phyloP scores from a whole-genome alignment of 768 basidiomycete species.

The Peribolospora kevripleyi region DNA sequence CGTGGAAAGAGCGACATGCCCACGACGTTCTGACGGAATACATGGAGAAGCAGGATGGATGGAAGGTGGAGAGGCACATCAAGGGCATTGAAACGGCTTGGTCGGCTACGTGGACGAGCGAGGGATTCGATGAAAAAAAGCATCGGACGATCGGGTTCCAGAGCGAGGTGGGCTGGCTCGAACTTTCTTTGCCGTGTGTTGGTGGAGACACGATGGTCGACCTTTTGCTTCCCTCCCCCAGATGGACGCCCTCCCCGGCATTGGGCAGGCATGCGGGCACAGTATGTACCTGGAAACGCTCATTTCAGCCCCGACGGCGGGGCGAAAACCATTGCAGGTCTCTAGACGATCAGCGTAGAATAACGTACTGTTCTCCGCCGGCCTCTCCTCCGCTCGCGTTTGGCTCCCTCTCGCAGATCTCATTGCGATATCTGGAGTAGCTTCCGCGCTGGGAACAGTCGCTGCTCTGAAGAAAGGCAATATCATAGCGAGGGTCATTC shows the following conservation, averaged over 20 bases:
- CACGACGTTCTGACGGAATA: no score
- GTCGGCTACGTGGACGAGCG: no score
- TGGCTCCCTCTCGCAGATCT: conserved; percentile 14
- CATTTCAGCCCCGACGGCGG: neutral
- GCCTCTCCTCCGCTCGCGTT: conserved; percentile 4
- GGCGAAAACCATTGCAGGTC: neutral
- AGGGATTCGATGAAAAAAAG: no score
- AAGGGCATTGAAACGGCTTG: no score
- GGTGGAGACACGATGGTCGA: no score
- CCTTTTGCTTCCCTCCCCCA: conserved; percentile 19
- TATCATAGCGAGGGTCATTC: conserved; percentile 8
- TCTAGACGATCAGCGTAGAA: neutral
- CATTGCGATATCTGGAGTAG: conserved; percentile 7
- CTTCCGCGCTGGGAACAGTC: conserved; percentile 1
- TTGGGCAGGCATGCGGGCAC: conserved; percentile 27
- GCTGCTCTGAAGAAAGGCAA: conserved; percentile 7
- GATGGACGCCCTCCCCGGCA: conserved; percentile 26
- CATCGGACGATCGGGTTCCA: no score
- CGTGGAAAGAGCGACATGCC: no score
- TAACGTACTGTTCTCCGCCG: neutral
- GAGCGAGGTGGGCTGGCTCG: no score
- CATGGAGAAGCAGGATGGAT: neutral
- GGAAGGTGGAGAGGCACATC: no score
- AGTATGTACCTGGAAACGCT: neutral
- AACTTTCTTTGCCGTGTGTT: no score